Base-by-base conservation (phyloP, 495 filamentous ascomycete species). In the Aspergillus sclerotioniger region DNA sequence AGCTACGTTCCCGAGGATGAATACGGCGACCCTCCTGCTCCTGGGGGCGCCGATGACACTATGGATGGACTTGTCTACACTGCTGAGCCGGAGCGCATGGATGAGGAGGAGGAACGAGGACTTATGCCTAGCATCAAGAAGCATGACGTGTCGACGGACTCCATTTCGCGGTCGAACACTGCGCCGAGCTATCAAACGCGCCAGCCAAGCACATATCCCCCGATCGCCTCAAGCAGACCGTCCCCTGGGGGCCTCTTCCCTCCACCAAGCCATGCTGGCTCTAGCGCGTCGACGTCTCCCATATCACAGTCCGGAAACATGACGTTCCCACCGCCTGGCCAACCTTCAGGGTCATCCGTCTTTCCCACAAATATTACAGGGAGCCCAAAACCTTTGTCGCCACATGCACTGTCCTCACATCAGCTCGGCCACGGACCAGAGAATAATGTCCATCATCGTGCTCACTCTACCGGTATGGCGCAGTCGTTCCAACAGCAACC, bases 311-410 rank as follows among this genome's bases (percentile, higher is more conserved):
- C 70, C 48, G 63, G 64, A 33, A 76, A 72, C 53, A 55, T 76
- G 63, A 69, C 72, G 68, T 62, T 84, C 81, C 53, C 70, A 62
- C 79, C 70, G 67, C 74, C 62, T 70, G 78, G 65, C 51, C 73
- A 71, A 37, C 60, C 72, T 33, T 73, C 73, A 33, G 67, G 68
- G 45, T 64, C 82, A 6, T 83, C 88, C 7, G 80, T 90, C 53
- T 93, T 88, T 69, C 85, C 90, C 57, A 79, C 67, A n/a, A 73
- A 80, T 55, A 89, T 95, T 80, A 92, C 87, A 4, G 92, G 96
- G 67, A 93, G 88, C 61, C 90, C 91, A 0, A 93, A 90, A 66
- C 90, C 92, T 4, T 76, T 96, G 32, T 96, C 91, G 33, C 92
- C 92, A 4, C 84, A 82, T 62, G 83, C 83, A 17, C 72, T 80